phyloP scores from a whole-genome alignment of 1,284 basidiomycete species.

The Hemileccinum hortonii region DNA sequence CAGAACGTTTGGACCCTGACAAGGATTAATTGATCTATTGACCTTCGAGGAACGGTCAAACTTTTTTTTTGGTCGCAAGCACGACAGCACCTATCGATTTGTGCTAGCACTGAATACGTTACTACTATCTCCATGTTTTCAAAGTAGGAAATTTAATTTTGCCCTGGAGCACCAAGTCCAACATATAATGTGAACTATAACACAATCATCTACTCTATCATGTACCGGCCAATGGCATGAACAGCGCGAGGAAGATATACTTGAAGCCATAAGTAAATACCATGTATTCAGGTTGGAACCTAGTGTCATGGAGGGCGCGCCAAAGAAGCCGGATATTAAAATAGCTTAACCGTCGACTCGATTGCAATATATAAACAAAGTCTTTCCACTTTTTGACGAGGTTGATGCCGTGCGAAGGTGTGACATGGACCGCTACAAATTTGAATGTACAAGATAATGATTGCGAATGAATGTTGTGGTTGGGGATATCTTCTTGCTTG shows the following conservation, averaged over 20 bases:
- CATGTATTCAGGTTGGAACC: conserved; percentile 12
- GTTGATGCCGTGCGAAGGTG: conserved; percentile 11
- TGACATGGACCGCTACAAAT: conserved; percentile 9
- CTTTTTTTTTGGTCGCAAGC: too few relatives aligned
- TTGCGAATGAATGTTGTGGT: conserved; percentile 5
- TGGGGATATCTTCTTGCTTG: conserved; percentile 9
- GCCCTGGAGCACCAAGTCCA: conserved; percentile 8
- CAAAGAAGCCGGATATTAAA: conserved; percentile 24
- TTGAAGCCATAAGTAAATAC: conserved; percentile 23
- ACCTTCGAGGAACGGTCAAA: neutral
- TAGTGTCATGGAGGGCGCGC: conserved; percentile 11
- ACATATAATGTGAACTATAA: conserved; percentile 32
- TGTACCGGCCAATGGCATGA: conserved; percentile 16
- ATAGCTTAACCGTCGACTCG: conserved; percentile 23
- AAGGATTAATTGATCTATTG: neutral
- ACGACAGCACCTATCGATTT: neutral
- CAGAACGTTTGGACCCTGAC: neutral
- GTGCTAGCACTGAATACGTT: too few relatives aligned
- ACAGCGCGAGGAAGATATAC: conserved; percentile 9
- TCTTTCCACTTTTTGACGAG: conserved; percentile 19
- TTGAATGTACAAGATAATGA: conserved; percentile 12
- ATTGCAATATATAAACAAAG: conserved; percentile 29
- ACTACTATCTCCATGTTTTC: too few relatives aligned
- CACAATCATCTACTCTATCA: conserved; percentile 17
- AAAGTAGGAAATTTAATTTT: conserved; percentile 5